Base-by-base conservation (phyloP, 768 basidiomycete species). In the Auriscalpium orientale region DNA sequence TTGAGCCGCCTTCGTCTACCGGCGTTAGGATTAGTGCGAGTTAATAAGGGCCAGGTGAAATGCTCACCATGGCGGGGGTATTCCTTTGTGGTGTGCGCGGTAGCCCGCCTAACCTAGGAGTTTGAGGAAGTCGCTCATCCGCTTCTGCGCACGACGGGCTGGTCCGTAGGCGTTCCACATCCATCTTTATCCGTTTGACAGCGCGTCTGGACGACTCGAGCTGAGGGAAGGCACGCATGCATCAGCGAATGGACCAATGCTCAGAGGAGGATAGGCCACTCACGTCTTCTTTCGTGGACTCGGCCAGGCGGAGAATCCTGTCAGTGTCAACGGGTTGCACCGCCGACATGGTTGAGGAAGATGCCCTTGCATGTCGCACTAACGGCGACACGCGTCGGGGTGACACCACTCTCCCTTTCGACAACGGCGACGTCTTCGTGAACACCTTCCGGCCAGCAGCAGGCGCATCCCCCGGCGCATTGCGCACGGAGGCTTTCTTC, bases 151-250 rank as follows among this genome's bases (percentile, higher is more conserved):
- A 66, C 10, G 49, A n/a, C 33, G 38, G 40, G 18, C 49, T 36
- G 16, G 51, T 40, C 4, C 50, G 51, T 47, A 72, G 54, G 37
- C 69, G 79, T 18, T 83, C 79, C n/a, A 84, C 68, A 60, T 92
- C 89, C 16, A 84, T 68, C 65, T 79, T 86, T 59, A 95, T 84
- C 33, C 84, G 80, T 71, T 91, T 93, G 55, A 91, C 74, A 15
- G 81, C 78, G 40, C 82, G 79, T 40, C 82, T 79, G 6, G 88
- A 86, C 10, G 78, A 82, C 53, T 86, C 85, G 57, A 92, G 75
- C 92, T 93, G 56, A 21, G 22, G 18, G 22, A 53, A 46, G 11
- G 8, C 21, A 10, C 35, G n/a, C n/a, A n/a, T n/a, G n/a, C n/a
- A 49, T 58, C 8, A 64, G 18, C 54, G 43, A 57, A 13, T 20